Conservation (phyloP, 129 eudicot genomes). For the Flaveria trinervia region DNA sequence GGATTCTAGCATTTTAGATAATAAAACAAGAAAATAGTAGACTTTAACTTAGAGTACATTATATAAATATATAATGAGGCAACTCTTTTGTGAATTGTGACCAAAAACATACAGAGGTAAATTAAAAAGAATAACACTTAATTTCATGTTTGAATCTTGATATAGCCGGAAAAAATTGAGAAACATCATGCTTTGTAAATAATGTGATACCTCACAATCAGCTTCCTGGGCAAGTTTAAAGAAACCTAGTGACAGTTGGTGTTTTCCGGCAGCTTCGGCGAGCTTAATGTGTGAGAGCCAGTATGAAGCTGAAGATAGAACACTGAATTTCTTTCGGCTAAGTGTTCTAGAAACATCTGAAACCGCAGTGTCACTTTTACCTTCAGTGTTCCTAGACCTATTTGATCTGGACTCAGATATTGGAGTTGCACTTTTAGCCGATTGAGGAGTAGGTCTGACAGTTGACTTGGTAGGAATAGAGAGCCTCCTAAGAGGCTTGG, state of each 20-base stretch:
- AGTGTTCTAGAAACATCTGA: slow-evolving; percentile 66
- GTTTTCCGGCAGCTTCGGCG: slow-evolving; percentile 82
- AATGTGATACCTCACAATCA: slow-evolving; percentile 73
- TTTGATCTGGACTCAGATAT: slow-evolving; percentile 68
- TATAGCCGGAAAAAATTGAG: too few relatives aligned
- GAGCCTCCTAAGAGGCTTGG: slow-evolving; percentile 81
- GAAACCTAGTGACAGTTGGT: slow-evolving; percentile 79
- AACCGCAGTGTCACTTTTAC: slow-evolving; percentile 48
- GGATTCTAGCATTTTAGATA: slow-evolving; percentile 30
- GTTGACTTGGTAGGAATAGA: slow-evolving; percentile 68
- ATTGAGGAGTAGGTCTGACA: slow-evolving; percentile 57
- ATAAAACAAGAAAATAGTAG: background rate
- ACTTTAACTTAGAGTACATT: background rate
- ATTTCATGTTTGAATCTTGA: too few relatives aligned
- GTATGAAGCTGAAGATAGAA: slow-evolving; percentile 73
- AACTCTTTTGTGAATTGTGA: background rate
- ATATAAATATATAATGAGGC: too few relatives aligned
- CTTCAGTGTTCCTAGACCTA: slow-evolving; percentile 39
- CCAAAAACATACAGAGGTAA: background rate
- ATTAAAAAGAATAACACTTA: background rate
- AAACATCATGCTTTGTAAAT: background rate
- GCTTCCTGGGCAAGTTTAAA: slow-evolving; percentile 89
- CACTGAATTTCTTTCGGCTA: slow-evolving; percentile 51
- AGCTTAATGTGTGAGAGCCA: slow-evolving; percentile 89
- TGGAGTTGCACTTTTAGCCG: slow-evolving; percentile 55